Evolutionary conservation across 2,329 filamentous ascomycete species (phyloP).

Genomic region (Salinomyces thailandicus): DNA sequence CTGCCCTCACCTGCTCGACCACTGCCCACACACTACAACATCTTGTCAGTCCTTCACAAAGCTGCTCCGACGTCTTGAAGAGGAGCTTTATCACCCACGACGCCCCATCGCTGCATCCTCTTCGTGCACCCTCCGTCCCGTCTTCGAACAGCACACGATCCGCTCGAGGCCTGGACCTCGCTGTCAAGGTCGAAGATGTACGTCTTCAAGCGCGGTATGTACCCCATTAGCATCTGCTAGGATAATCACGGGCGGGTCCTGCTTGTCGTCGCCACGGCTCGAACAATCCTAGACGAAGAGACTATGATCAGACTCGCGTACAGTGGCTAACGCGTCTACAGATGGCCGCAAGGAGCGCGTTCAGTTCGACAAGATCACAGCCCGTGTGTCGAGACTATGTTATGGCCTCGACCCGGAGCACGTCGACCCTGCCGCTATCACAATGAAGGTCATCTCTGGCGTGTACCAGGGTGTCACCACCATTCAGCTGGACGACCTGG

Average conservation of each 20-base stretch:
- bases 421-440: conserved; percentile 95
- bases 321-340: conserved; percentile 29
- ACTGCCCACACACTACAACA: neutral
- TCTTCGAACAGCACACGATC: conserved; percentile 1
- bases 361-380: conserved; percentile 99
- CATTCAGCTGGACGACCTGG: conserved; percentile 89
- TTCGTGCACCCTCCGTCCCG: too few relatives aligned
- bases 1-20: neutral
- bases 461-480: conserved; percentile 98
- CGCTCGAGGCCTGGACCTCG: conserved; percentile 16
- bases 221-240: too few relatives aligned
- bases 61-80: neutral
- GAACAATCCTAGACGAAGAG: too few relatives aligned
- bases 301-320: neutral
- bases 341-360: conserved; percentile 99
- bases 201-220: conserved; percentile 52
- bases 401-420: conserved; percentile 93
- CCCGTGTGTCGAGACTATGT: conserved; percentile 91
- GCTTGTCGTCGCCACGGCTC: too few relatives aligned
- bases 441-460: conserved; percentile 98
- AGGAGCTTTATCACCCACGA: neutral
- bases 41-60: neutral
- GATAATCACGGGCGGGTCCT: too few relatives aligned
- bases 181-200: conserved; percentile 40
- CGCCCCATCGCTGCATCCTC: too few relatives aligned